Evolutionary conservation across 495 filamentous ascomycete species (phyloP), one percentile per base, ranked within the genome.

Genomic region (Immersiella caudata): DNA sequence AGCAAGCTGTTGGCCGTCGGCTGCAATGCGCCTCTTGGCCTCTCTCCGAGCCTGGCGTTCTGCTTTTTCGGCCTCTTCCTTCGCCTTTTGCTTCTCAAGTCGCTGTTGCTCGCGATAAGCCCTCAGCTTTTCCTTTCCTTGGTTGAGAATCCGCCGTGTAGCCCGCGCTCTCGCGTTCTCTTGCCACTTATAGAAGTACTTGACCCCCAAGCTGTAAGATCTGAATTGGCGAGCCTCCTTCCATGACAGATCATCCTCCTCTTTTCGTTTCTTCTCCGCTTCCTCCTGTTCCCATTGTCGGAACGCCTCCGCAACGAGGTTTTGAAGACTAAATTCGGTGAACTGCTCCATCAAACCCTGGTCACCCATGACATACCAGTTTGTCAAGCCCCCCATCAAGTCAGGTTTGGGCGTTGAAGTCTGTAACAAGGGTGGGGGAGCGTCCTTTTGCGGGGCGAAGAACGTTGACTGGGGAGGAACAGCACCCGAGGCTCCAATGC

Each of bases 161-260:
- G 71, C 69, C 8, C 68, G 71, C 0, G 60, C 52, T 2, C 80
- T 71, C 12, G 80, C 80, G 25, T 67, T 71, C 26, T 82, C 69
- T 57, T 79, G 77, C 85, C 85, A 87, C 12, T 73, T 68, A 57
- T 81, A 80, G 29, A 82, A 81, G 71, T 76, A 87, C 56, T 82
- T 85, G 29, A 80, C 74, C 14, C 70, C 67, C 27, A 87, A 72
- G 14, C 74, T 80, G 50, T 81, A 76, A 16, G 63, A 68, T 67
- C 79, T 75, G 68, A 78, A 81, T 14, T 79, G 61, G 24, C 79
- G 72, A 27, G 81, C 80, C 49, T 77, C 64, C 3, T 73, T 66
- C 74, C 75, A 78, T 0, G 78, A 79, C 24, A 69, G 54, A 6
- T 80, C 76, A 21, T 83, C 80, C 54, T 80, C 79, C 33, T 83